phyloP scores from a whole-genome alignment of 192 early-diverging fungal genomes.

The Linnemannia hyalina region DNA sequence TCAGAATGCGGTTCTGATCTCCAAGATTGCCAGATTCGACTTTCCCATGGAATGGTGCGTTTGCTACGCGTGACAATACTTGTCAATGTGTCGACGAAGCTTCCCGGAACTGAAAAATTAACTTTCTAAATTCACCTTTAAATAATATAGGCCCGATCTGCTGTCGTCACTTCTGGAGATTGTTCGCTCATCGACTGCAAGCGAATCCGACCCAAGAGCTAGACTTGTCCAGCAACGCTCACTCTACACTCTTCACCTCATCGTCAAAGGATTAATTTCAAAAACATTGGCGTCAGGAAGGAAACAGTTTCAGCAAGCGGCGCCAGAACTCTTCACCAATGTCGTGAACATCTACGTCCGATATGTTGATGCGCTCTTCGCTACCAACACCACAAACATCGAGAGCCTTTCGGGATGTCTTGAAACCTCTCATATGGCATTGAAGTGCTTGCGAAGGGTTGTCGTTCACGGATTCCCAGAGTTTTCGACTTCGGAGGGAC shows the following conservation, averaged over 20 bases:
- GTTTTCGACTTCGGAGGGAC: constrained; percentile 68
- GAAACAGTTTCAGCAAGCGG: constrained; percentile 71
- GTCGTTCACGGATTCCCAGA: constrained; percentile 81
- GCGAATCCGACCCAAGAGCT: constrained; percentile 42
- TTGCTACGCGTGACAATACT: background rate
- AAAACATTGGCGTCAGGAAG: constrained; percentile 74
- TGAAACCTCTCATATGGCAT: constrained; percentile 71
- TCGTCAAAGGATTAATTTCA: constrained; percentile 81
- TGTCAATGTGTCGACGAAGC: background rate
- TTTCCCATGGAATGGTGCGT: constrained; percentile 89
- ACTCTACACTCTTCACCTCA: constrained; percentile 80
- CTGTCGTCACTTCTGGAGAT: constrained; percentile 66
- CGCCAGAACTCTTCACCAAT: constrained; percentile 80
- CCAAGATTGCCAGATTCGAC: constrained; percentile 90
- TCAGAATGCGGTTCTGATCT: constrained; percentile 81
- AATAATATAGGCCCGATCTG: constrained; percentile 69
- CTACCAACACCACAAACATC: constrained; percentile 55
- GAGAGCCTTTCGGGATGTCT: constrained; percentile 60
- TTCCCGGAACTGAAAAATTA: background rate
- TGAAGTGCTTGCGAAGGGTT: constrained; percentile 85
- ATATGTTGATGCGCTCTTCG: constrained; percentile 69
- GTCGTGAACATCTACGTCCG: constrained; percentile 75
- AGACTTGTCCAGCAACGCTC: constrained; percentile 75
- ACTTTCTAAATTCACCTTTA: background rate
- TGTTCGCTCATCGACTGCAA: constrained; percentile 64